phyloP scores from a whole-genome alignment of 306 rosid species.

The Dryas octopetala region DNA sequence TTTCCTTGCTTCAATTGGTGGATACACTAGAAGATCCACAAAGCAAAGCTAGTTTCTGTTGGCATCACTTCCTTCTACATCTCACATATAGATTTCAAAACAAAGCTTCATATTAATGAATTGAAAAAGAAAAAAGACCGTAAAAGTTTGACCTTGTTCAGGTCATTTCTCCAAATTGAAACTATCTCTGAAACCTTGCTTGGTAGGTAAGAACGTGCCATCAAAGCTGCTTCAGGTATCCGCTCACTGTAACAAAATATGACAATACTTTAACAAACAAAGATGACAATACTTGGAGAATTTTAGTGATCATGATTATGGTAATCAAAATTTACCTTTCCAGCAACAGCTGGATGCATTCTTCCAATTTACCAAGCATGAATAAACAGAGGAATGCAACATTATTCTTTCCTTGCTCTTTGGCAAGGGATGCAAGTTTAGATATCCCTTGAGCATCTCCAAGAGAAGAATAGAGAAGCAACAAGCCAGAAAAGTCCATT shows the following conservation, averaged over 20 bases:
- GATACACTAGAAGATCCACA: slow-evolving; percentile 1
- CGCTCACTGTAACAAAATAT: slow-evolving; percentile 64
- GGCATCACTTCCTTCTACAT: not conserved
- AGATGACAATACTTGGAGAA: not conserved
- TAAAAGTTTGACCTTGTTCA: slow-evolving; percentile 59
- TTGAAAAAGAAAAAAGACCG: not conserved
- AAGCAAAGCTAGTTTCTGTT: not conserved
- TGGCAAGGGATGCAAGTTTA: slow-evolving; percentile 80
- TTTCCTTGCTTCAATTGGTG: not conserved
- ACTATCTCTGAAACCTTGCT: slow-evolving; percentile 95
- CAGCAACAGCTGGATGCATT: slow-evolving; percentile 84
- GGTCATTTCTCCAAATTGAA: slow-evolving; percentile 88
- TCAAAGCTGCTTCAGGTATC: slow-evolving; percentile 97
- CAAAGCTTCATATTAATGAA: not conserved
- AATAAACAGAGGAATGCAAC: slow-evolving; percentile 90
- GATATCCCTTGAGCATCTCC: slow-evolving; percentile 90
- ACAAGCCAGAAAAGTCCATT: slow-evolving; percentile 85
- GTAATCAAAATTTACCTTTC: slow-evolving; percentile 56
- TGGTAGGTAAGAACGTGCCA: slow-evolving; percentile 99
- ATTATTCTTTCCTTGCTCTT: slow-evolving; percentile 94
- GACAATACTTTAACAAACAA: slow-evolving; percentile 14
- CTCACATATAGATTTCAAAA: not conserved
- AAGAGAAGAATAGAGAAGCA: slow-evolving; percentile 90
- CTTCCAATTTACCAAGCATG: slow-evolving; percentile 89
- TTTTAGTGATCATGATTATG: not conserved